Conservation (phyloP, 2,329 filamentous ascomycete genomes). For the Monosporascus cannonballus region DNA sequence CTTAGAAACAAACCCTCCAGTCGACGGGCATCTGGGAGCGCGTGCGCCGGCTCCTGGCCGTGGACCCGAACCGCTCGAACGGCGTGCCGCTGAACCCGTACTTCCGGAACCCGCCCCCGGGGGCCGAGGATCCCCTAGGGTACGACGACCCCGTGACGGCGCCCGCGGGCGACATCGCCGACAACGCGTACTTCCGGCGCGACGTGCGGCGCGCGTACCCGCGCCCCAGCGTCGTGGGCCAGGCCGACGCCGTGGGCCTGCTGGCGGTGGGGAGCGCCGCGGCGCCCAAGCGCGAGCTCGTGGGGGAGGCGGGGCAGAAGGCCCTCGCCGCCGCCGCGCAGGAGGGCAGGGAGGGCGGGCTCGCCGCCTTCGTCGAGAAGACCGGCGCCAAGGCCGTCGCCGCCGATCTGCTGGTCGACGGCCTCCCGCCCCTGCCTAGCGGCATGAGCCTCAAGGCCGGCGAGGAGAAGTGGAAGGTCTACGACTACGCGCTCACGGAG, state of each 20-base stretch:
- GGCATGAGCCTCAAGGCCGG: conserved; percentile 51
- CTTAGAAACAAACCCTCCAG: conserved; percentile 92
- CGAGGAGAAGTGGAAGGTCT: conserved; percentile 53
- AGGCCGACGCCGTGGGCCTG: conserved; percentile 80
- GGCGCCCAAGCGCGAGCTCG: conserved; percentile 73
- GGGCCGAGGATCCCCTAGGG: conserved; percentile 58
- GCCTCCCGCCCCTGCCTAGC: conserved; percentile 80
- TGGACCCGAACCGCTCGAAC: conserved; percentile 84
- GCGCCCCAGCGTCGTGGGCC: conserved; percentile 68
- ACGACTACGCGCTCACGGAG: conserved; percentile 58
- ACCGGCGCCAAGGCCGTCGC: conserved; percentile 35
- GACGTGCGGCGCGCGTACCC: conserved; percentile 81
- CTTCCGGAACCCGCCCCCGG: conserved; percentile 82
- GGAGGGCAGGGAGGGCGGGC: conserved; percentile 63
- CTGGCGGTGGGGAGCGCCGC: conserved; percentile 78
- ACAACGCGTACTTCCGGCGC: conserved; percentile 96
- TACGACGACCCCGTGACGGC: conserved; percentile 81
- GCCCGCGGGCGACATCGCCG: conserved; percentile 81
- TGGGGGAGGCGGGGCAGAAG: conserved; percentile 65
- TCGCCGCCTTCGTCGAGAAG: conserved; percentile 70
- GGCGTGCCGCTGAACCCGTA: conserved; percentile 90
- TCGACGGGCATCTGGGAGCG: conserved; percentile 83
- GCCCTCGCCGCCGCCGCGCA: conserved; percentile 68
- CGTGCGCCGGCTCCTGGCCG: conserved; percentile 68
- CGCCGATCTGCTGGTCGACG: conserved; percentile 62